Conservation (phyloP, 352 stramenopile genomes). For the Pythium volutum region DNA sequence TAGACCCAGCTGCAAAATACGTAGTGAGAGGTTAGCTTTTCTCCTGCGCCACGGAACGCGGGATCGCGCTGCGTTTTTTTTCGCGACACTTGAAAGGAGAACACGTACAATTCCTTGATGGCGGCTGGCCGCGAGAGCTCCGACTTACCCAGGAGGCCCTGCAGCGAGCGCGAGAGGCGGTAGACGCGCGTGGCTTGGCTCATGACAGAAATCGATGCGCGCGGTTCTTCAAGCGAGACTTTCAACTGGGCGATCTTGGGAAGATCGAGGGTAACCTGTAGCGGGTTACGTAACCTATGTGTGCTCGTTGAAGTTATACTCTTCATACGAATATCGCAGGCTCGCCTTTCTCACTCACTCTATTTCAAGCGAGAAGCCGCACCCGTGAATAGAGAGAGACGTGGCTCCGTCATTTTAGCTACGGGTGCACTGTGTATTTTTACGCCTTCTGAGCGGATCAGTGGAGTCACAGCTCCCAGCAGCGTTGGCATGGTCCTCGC, state of each 20-base stretch:
- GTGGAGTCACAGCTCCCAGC: not conserved
- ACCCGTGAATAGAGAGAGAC: too few relatives aligned
- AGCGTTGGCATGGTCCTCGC: too few relatives aligned
- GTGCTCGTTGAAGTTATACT: not conserved
- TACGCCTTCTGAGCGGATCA: not conserved
- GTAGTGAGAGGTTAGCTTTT: not conserved
- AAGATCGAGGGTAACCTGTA: not conserved
- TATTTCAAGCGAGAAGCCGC: not conserved
- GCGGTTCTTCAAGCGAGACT: too few relatives aligned
- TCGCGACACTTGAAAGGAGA: too few relatives aligned
- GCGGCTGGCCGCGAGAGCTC: constrained; percentile 64
- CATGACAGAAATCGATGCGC: constrained; percentile 2
- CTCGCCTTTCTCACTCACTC: not conserved
- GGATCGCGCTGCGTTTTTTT: too few relatives aligned
- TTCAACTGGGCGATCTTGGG: too few relatives aligned
- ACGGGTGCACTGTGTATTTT: not conserved
- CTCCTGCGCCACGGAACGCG: too few relatives aligned
- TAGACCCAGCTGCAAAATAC: constrained; percentile 52
- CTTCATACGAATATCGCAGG: too few relatives aligned
- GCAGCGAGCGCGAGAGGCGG: constrained; percentile 57
- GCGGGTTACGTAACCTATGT: not conserved
- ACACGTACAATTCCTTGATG: constrained; percentile 76
- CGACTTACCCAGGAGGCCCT: constrained; percentile 60
- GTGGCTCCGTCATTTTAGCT: too few relatives aligned
- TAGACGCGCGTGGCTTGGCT: constrained; percentile 37